Conservation (phyloP, 2,329 filamentous ascomycete species). For the Colletotrichum somersetense region DNA sequence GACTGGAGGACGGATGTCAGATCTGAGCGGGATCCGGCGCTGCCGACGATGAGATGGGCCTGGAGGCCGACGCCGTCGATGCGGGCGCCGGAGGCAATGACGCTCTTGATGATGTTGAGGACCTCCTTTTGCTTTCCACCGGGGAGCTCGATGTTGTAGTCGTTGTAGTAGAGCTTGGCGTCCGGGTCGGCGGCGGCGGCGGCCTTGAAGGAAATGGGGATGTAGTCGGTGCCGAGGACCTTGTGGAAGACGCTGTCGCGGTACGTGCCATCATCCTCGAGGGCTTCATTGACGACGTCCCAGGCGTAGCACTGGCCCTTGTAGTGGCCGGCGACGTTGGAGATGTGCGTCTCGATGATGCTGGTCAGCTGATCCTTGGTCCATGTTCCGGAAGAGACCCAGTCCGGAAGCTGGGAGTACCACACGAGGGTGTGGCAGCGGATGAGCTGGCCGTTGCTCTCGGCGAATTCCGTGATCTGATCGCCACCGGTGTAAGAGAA, state of each 20-base stretch:
- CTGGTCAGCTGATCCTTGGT: conserved; percentile 48
- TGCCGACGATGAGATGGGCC: conserved; percentile 61
- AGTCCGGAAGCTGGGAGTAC: conserved; percentile 61
- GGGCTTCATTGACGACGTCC: conserved; percentile 65
- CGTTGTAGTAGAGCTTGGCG: conserved; percentile 55
- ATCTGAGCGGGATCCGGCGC: conserved; percentile 55
- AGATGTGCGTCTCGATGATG: conserved; percentile 65
- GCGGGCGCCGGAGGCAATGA: conserved; percentile 55
- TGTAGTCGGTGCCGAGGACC: conserved; percentile 59
- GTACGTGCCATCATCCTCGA: conserved; percentile 58
- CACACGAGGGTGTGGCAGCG: conserved; percentile 64
- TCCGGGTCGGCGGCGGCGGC: conserved; percentile 56
- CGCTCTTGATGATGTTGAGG: conserved; percentile 50
- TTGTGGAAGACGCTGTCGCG: conserved; percentile 55
- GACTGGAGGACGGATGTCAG: conserved; percentile 62
- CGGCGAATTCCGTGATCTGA: conserved; percentile 60
- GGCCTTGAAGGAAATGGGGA: conserved; percentile 60
- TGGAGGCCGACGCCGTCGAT: conserved; percentile 68
- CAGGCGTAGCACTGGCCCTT: conserved; percentile 62
- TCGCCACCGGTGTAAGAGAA: conserved; percentile 73
- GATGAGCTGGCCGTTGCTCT: conserved; percentile 47
- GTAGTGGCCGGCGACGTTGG: conserved; percentile 59
- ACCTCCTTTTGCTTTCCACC: conserved; percentile 66
- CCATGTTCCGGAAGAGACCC: conserved; percentile 57
- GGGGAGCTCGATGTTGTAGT: conserved; percentile 63